Evolutionary conservation across 1,284 basidiomycete species (phyloP), one percentile per base, ranked within the genome.

Genomic region (Melampsora americana): DNA sequence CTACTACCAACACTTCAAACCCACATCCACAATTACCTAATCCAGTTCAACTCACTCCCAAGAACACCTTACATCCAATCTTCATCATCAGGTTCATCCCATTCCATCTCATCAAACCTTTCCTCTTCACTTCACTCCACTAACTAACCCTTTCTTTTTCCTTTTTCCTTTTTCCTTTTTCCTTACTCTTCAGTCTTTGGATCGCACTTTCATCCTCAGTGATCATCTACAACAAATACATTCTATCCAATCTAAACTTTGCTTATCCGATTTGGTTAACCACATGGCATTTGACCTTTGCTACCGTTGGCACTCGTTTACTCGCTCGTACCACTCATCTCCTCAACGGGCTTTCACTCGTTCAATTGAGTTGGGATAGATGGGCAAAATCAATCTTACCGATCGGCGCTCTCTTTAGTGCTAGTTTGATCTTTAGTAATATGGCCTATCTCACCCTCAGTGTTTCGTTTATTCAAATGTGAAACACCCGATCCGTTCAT

Each of bases 311-410:
- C 56, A 69, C 75, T 48, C 56, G 68, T 1, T 39, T 64, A 35
- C 62, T 71, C 28, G 32, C 69, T 16, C 77, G 61, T n/a, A 50
- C 77, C 16, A 78, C 61, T 35, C 20, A 32, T 53, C 66, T 78
- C 39, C 74, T 81, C 61, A 77, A 81, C 44, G 65, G 69, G 18
- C 12, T 70, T 20, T 62, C 65, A 14, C 30, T 39, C 32, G 48
- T 53, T 16, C n/a, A 82, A 83, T 66, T 83, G 83, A n/a, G 83
- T 83, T 53, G 79, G 83, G 79, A 81, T 79, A 79, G 77, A 7
- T 78, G 64, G 68, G 14, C 59, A 23, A 30, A 65, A 39, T 73
- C 78, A 73, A 77, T 78, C 77, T 39, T 78, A 26, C 77, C 77
- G 26, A 74, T 78, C 68, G 77, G 77, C 28, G 77, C 76, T 18